Evolutionary conservation across 2,329 filamentous ascomycete genomes (phyloP).

Genomic region (Arthrocladium fulminans): DNA sequence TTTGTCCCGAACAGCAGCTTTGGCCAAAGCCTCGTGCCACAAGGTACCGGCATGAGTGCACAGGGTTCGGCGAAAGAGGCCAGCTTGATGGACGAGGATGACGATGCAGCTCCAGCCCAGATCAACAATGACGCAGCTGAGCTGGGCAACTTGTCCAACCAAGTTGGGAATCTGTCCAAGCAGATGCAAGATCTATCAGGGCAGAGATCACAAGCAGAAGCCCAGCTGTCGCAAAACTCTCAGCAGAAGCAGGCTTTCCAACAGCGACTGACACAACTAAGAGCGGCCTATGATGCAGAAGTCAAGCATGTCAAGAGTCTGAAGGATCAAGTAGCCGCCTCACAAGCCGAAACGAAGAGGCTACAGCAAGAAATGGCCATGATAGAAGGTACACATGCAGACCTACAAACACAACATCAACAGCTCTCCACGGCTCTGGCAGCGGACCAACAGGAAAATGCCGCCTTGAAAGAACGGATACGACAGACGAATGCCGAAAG

Average conservation of each 20-base stretch:
- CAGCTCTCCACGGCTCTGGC: constrained; percentile 66
- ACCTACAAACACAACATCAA: constrained; percentile 73
- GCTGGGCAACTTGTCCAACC: constrained; percentile 90
- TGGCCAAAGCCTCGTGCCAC: constrained; percentile 69
- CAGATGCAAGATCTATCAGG: constrained; percentile 90
- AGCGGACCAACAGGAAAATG: constrained; percentile 82
- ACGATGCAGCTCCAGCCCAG: constrained; percentile 79
- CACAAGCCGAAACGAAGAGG: constrained; percentile 73
- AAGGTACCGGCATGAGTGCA: constrained; percentile 57
- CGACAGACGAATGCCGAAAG: constrained; percentile 74
- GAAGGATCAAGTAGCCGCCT: constrained; percentile 69
- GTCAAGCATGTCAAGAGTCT: constrained; percentile 74
- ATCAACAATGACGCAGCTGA: constrained; percentile 84
- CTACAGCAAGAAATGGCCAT: constrained; percentile 75
- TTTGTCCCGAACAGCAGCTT: constrained; percentile 91
- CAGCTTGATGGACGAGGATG: constrained; percentile 74
- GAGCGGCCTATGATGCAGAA: constrained; percentile 86
- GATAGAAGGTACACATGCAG: constrained; percentile 70
- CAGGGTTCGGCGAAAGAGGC: constrained; percentile 35
- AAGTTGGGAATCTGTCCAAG: constrained; percentile 79
- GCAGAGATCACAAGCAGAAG: constrained; percentile 70
- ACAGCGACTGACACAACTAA: constrained; percentile 73
- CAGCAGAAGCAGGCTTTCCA: constrained; percentile 92
- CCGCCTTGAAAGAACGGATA: constrained; percentile 77
- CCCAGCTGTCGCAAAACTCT: constrained; percentile 69